phyloP scores from a whole-genome alignment of 768 basidiomycete genomes.

The Boletus rufocinnamomeus region DNA sequence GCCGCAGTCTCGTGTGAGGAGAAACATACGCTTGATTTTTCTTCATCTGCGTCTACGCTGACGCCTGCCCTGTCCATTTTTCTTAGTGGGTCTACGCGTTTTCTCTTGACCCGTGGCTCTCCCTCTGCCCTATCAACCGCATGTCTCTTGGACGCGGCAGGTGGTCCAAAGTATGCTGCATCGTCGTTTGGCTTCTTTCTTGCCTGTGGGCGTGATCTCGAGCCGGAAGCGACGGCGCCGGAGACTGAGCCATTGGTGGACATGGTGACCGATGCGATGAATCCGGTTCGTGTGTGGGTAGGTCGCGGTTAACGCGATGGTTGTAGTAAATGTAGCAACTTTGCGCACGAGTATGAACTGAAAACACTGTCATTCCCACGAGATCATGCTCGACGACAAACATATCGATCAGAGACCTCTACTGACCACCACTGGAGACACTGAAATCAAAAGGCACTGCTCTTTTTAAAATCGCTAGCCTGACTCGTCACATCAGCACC shows the following conservation, averaged over 20 bases:
- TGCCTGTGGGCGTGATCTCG: conserved; percentile 63
- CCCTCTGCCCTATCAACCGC: conserved; percentile 69
- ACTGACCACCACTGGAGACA: neutral
- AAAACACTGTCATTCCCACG: conserved; percentile 27
- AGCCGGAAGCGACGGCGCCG: conserved; percentile 41
- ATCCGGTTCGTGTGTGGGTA: neutral
- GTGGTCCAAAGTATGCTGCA: conserved; percentile 67
- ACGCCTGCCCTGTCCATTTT: conserved; percentile 42
- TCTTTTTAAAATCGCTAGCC: neutral
- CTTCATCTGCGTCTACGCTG: conserved; percentile 34
- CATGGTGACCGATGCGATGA: conserved; percentile 17
- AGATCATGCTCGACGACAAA: conserved; percentile 2
- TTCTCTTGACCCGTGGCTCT: conserved; percentile 75
- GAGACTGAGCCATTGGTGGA: conserved; percentile 27
- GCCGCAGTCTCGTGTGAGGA: conserved; percentile 2
- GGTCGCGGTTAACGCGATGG: conserved; percentile 1
- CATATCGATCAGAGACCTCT: neutral
- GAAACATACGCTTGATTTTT: conserved; percentile 34
- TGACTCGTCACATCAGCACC: neutral
- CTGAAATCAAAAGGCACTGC: conserved; percentile 2
- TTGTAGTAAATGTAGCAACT: conserved; percentile 4
- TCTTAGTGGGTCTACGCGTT: conserved; percentile 55
- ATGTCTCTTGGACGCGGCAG: conserved; percentile 61
- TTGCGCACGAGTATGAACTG: conserved; percentile 2
- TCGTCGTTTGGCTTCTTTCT: conserved; percentile 68